Base-by-base conservation (phyloP, 257 asterid genomes). In the Paraleonurus japonicus region DNA sequence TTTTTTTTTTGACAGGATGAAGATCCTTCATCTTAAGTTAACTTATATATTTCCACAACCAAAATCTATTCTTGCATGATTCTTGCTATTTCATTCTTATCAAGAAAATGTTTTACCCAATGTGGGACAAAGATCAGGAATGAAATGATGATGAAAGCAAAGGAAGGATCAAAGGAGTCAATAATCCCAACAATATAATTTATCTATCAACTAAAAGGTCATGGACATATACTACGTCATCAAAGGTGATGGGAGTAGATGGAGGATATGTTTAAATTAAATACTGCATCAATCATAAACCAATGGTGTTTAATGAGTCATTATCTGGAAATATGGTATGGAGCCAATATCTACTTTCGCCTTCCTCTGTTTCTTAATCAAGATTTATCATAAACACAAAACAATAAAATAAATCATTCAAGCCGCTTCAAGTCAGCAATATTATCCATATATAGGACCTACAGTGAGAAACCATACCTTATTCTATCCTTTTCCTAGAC, bases 21-120 rank as follows among this genome's bases (percentile, higher is more conserved):
- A 61, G 55, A 35, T 11, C 15, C 24, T 70, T 68, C 70, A 54
- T 17, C 15, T 9, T n/a, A 67, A 54, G 71, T 48, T 43, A 51
- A 67, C 27, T 28, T 55, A 39, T 68, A 69, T 30, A 68, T 61
- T 55, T 61, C 24, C 30, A 27, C 45, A 51, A 39, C 70, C 28
- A 72, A 71, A 39, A 51, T 28, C 54, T 61, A 10, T 17, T 59
- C 53, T 17, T 10, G 26, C 16, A 53, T 17, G 66, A 12, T 41
- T 59, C 47, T 70, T 43, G 7, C 26, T 13, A 30, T 57, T 28
- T 67, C 45, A 2, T 67, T 61, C 57, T 43, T 27, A 16, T 70
- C 55, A 45, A 64, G 8, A 55, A 69, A 62, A 17, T 50, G 10
- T 5, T 58, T 58, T 58, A 3, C 22, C 35, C 37, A 12, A 16